Evolutionary conservation across 2,329 filamentous ascomycete species (phyloP), one percentile per base, ranked within the genome.

Genomic region (Teratosphaeria viscida): DNA sequence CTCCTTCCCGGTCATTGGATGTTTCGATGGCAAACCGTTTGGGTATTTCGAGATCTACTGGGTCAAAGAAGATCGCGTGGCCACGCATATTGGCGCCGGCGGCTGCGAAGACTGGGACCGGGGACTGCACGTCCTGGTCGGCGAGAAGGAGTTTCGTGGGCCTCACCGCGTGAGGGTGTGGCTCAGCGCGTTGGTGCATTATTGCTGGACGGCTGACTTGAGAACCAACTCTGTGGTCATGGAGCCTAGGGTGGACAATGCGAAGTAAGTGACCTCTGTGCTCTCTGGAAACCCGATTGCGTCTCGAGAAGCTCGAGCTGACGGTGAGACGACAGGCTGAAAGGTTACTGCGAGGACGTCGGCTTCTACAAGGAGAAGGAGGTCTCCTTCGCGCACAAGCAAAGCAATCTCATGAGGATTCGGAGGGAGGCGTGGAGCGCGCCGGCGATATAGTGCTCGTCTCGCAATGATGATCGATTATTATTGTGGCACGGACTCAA

Each of bases 1-100:
- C 73, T 90, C 86, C 8, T 96, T 97, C 73, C 94, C 94, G 0
- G 90, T 87, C 0, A 92, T 97, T 62, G 94, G 89, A 0, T 86
- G 91, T 71, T 99, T 92, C 89, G 90, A 97, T 67, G 92, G 90
- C 11, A 87, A 92, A 61, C 92, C 92, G 0, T 99, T 97, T 75
- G 94, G 91, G 0, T 99, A 95, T 72, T 96, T 99, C 71, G 94
- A 99, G 77, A 82, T 99, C 37, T 99, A 99, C 76, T 99, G 94
- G 92, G 90, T 94, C 3, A 96, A 95, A 69, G 94, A 99, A 71
- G 94, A 97, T 69, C 77, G 79, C 0, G 73, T 99, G 0, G 90
- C 89, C 0, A 82, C 80, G 55, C 80, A 90, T 64, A 74, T 95
- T 3, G 85, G 72, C 0, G 81, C 81, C 26, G 82, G 81, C 6